Evolutionary conservation across 805 yeast species (phyloP).

Genomic region (Teunomyces tritomae): DNA sequence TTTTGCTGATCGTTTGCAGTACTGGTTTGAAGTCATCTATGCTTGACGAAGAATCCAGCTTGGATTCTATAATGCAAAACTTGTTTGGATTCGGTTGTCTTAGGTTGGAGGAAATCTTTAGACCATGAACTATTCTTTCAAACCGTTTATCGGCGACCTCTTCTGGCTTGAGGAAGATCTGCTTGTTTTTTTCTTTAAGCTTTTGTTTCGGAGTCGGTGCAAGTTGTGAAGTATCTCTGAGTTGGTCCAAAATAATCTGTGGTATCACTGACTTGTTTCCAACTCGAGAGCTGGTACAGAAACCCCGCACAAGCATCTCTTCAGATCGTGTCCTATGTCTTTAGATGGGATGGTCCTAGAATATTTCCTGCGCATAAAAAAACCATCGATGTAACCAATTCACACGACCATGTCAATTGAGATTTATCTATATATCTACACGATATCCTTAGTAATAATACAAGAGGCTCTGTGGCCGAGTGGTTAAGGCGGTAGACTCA

Average conservation of each 20-base stretch:
- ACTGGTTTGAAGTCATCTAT: constrained; percentile 11
- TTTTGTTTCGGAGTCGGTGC: constrained; percentile 6
- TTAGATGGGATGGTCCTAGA: neutral
- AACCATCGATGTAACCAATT: neutral
- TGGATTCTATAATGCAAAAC: constrained; percentile 5
- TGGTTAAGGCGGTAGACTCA: constrained; percentile 4
- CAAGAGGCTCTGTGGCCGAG: constrained; percentile 3
- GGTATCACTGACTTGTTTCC: constrained; percentile 15
- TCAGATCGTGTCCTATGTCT: neutral
- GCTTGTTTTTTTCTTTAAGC: constrained; percentile 6
- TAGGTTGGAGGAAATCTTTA: constrained; percentile 7
- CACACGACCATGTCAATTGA: neutral
- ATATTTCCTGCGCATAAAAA: constrained; percentile 1
- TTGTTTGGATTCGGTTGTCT: constrained; percentile 5
- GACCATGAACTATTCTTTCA: constrained; percentile 11
- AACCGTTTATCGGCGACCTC: constrained; percentile 16
- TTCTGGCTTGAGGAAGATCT: constrained; percentile 16
- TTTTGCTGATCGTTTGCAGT: constrained; percentile 4
- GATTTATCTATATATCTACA: too few species aligned
- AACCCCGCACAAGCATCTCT: constrained; percentile 5
- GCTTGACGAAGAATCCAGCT: constrained; percentile 3
- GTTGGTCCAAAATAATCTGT: constrained; percentile 10
- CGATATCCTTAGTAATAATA: neutral
- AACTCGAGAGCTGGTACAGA: neutral
- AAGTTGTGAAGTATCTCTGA: constrained; percentile 10